A percentile compares a stretch with the other conserved stretches of the same genome.
Conservation (phyloP, 2,329 filamentous ascomycete genomes). For the Didymella segeticola region DNA sequence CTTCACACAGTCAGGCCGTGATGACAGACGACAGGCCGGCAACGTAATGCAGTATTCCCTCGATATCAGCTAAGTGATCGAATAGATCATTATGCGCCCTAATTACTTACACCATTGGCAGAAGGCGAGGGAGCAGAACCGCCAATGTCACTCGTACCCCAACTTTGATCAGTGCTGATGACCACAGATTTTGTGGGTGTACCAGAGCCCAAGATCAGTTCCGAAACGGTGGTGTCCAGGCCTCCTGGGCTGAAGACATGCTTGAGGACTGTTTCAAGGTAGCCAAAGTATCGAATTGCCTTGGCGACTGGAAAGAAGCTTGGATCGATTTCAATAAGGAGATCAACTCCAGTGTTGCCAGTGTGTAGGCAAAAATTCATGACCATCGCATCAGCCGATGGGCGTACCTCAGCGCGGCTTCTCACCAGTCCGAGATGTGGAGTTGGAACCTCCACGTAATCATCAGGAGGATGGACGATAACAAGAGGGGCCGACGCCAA, state of each 20-base stretch:
- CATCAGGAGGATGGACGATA: not conserved
- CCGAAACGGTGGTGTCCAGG: not conserved
- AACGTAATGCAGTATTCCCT: too few relatives aligned
- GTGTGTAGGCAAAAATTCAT: constrained; percentile 4
- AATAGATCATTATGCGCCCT: too few relatives aligned
- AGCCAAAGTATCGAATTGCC: not conserved
- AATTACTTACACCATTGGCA: too few relatives aligned
- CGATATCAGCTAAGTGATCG: too few relatives aligned
- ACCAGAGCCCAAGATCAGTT: not conserved
- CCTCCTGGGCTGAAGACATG: not conserved
- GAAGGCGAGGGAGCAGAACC: too few relatives aligned
- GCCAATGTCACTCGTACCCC: not conserved
- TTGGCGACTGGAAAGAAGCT: too few relatives aligned
- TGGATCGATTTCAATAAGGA: not conserved
- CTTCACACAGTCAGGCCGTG: too few relatives aligned
- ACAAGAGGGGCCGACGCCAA: not conserved
- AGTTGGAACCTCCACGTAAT: not conserved
- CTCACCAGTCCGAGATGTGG: not conserved
- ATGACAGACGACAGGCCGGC: too few relatives aligned
- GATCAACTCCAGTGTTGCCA: constrained; percentile 4
- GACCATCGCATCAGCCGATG: constrained; percentile 1
- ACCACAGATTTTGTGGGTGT: not conserved
- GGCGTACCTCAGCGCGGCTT: constrained; percentile 1
- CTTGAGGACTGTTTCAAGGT: not conserved
- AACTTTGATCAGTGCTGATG: constrained; percentile 4